These are phyloP conservation scores for Annulohypoxylon bovei DNA, from an alignment of 495 filamentous ascomycete species.

Conservation along the genomic window DNA sequence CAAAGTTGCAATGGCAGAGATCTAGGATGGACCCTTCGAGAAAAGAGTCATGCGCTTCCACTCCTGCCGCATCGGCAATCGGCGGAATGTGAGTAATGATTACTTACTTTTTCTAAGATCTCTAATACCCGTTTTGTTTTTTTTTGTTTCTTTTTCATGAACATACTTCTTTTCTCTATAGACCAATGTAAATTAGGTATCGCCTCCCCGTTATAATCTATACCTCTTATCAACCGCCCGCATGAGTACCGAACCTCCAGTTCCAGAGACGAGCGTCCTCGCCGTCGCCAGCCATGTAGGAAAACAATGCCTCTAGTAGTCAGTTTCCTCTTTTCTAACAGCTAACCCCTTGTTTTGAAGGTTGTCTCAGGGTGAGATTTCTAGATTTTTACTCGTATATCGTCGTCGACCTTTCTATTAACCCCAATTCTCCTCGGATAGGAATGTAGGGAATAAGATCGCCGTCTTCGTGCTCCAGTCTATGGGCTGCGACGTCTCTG, in stretches of 20 bases:
- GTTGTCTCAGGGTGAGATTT: conserved; percentile 79
- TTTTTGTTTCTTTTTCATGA: neutral
- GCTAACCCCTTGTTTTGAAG: conserved; percentile 58
- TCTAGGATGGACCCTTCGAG: conserved; percentile 14
- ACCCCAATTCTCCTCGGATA: conserved; percentile 50
- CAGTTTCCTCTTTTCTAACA: conserved; percentile 33
- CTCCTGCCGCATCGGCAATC: conserved; percentile 12
- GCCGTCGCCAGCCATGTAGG: conserved; percentile 98
- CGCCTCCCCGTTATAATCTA: neutral
- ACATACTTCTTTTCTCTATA: neutral
- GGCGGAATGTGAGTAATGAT: conserved; percentile 14
- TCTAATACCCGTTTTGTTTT: neutral
- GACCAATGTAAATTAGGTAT: neutral
- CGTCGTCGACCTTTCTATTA: conserved; percentile 23
- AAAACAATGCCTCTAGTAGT: conserved; percentile 31
- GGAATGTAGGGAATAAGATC: conserved; percentile 97
- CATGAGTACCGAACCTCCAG: conserved; percentile 59
- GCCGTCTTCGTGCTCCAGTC: conserved; percentile 91
- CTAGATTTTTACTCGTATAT: conserved; percentile 28
- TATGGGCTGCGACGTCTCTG: conserved; percentile 90
- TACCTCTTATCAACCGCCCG: conserved; percentile 11
- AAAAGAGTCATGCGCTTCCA: conserved; percentile 32
- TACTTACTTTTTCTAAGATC: neutral
- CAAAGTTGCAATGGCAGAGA: conserved; percentile 3
- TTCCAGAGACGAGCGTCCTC: conserved; percentile 88